Base-by-base conservation (phyloP, 441 rosid species). In the Pelargonium myrrhifolium region DNA sequence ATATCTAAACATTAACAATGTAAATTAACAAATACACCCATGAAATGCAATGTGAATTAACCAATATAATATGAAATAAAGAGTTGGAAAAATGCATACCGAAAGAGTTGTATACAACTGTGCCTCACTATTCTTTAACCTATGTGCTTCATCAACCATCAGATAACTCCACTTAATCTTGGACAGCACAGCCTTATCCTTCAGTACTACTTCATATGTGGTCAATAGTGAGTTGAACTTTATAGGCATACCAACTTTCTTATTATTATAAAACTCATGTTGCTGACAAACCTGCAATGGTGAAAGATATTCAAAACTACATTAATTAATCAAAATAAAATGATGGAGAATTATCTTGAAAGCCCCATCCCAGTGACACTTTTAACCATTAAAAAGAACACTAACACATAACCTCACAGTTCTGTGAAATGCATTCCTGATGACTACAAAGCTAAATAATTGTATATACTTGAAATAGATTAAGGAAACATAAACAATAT, bases 121-220 rank as follows among this genome's bases (percentile, higher is more conserved):
- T 42, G 99, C 99, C 83, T 96, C 99, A 24, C 98, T 87, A 74
- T 96, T 96, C 81, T 96, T 96, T 80, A 96, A 81, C 81, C 99
- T 83, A 74, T 96, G 99, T 75, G 99, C 99, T 83, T 96, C 99
- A 83, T 96, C 99, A 76, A 96, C 99, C 99, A 95, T 96, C 75
- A 89, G 71, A 84, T 96, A 96, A 81, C 78, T 87, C 99, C 98
- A 96, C 86, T 83, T 96, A 70, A 96, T 89, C 89, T 88, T 96
- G 65, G 98, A 93, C 67, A 96, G 90, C 65, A 89, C 87, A 61
- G 83, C 93, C 76, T 96, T 96, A 74, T 96, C 99, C 81, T 96
- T 96, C 63, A 96, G 86, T 72, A 96, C 94, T 64, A 96, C 99
- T 84, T 96, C 99, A 78, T 96, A 96, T 6, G 99, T 96, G 47